Evolutionary conservation across 78 protist species (phyloP), one percentile per base, ranked within the genome.

Genomic region (Dictyostelium discoideum): DNA sequence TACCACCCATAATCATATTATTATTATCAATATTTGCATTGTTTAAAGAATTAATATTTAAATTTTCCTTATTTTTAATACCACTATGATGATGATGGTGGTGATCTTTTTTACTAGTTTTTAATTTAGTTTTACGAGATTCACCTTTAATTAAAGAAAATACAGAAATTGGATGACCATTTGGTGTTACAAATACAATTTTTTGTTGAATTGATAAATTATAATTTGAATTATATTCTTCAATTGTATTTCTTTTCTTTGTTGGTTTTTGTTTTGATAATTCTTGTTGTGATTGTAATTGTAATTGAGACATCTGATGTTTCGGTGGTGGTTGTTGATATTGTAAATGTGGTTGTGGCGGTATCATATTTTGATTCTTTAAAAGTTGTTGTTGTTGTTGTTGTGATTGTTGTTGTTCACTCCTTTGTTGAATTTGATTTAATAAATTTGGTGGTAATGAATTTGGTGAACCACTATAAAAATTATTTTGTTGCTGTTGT

Each of bases 91-190:
- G 54, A 77, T n/a, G 54, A 77, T 16, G 54, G 13, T 73, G n/a
- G 8, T 77, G 32, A 32, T 40, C 83, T 20, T 77, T 77, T 39
- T 77, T 20, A 44, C 37, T n/a, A 26, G 42, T 44, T 24, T 29
- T 48, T 69, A 69, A 69, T 37, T 39, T 84, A 18, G 63, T 14
- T 24, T 79, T 87, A 24, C 85, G 80, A 2, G 48, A 24, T 18
- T 89, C 94, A n/a, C 87, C 87, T 39, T 39, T 22, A 44, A 89
- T 89, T 63, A 89, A 57, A 40, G 94, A 89, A 40, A 89, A 89
- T 24, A 89, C 82, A 2, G 86, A 78, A 2, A 89, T 67, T 42
- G 94, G 94, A 81, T 81, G 69, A 32, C 94, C 94, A 44, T 32
- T 54, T 44, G 42, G 24, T 1, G 93, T 54, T 24, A 77, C 74